These are phyloP conservation scores for Cercophora scortea DNA, from an alignment of 495 filamentous ascomycete genomes.

Conservation along the genomic window DNA sequence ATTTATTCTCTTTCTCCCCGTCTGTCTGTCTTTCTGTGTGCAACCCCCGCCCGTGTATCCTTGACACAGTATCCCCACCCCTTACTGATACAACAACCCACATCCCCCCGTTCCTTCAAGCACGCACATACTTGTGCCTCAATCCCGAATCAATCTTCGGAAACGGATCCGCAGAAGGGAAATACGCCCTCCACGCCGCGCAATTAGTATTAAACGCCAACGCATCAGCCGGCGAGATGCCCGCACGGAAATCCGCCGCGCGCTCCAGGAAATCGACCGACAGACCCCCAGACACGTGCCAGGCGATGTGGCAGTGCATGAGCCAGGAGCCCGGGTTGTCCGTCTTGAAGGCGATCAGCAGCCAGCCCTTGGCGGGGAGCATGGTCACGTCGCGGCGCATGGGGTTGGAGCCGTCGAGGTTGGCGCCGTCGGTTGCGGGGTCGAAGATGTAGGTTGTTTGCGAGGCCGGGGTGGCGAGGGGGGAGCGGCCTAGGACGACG, in stretches of 20 bases:
- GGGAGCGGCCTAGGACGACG: slow-evolving; percentile 39
- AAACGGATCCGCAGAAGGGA: slow-evolving; percentile 11
- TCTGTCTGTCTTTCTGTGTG: too few relatives aligned
- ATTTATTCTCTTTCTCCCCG: too few relatives aligned
- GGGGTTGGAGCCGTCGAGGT: slow-evolving; percentile 42
- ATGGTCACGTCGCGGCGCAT: slow-evolving; percentile 54
- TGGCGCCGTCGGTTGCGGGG: slow-evolving; percentile 10
- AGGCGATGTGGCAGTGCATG: slow-evolving; percentile 52
- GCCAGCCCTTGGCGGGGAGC: slow-evolving; percentile 34
- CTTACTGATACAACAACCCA: too few relatives aligned
- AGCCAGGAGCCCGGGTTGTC: slow-evolving; percentile 53
- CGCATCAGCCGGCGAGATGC: slow-evolving; percentile 11
- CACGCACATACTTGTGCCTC: neutral
- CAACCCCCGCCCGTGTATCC: too few relatives aligned
- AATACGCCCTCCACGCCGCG: slow-evolving; percentile 17
- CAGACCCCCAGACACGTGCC: slow-evolving; percentile 44
- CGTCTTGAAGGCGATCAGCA: slow-evolving; percentile 46
- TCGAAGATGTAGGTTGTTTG: slow-evolving; percentile 27
- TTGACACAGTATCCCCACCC: too few relatives aligned
- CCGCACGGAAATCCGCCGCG: slow-evolving; percentile 16
- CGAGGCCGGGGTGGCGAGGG: slow-evolving; percentile 7
- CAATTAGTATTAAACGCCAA: slow-evolving; percentile 17
- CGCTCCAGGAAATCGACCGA: slow-evolving; percentile 42
- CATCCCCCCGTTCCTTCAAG: neutral
- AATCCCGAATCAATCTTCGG: slow-evolving; percentile 23